phyloP scores from a whole-genome alignment of 108 stramenopile genomes.

The Skeletonema potamos region DNA sequence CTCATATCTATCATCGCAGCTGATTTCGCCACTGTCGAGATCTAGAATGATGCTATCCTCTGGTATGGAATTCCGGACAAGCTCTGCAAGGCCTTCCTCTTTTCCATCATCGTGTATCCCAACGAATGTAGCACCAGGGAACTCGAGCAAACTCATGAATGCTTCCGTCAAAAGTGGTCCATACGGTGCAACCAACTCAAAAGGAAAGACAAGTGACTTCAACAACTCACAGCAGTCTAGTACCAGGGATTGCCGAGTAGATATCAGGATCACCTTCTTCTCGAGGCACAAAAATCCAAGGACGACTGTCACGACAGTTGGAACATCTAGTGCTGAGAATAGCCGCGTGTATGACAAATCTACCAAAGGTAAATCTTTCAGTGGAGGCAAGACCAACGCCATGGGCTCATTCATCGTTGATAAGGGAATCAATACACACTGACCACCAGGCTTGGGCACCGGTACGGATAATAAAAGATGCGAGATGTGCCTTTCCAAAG shows the following conservation, averaged over 20 bases:
- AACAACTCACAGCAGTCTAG: slow-evolving; percentile 83
- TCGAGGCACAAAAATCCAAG: slow-evolving; percentile 82
- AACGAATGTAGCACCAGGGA: slow-evolving; percentile 86
- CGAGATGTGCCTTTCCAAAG: slow-evolving; percentile 82
- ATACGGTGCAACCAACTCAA: slow-evolving; percentile 85
- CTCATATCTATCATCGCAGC: slow-evolving; percentile 64
- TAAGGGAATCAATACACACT: slow-evolving; percentile 70
- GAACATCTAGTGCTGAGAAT: slow-evolving; percentile 79
- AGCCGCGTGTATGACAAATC: slow-evolving; percentile 76
- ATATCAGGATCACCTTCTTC: slow-evolving; percentile 83
- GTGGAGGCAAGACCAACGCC: slow-evolving; percentile 71
- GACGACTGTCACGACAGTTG: slow-evolving; percentile 82
- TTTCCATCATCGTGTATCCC: slow-evolving; percentile 83
- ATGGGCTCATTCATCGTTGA: slow-evolving; percentile 76
- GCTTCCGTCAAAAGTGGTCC: slow-evolving; percentile 84
- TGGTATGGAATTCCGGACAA: slow-evolving; percentile 60
- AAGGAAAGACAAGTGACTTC: slow-evolving; percentile 81
- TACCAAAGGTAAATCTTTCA: slow-evolving; percentile 54
- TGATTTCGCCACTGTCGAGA: slow-evolving; percentile 73
- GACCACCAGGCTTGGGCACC: slow-evolving; percentile 80
- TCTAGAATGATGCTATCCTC: slow-evolving; percentile 86
- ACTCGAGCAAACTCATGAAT: slow-evolving; percentile 81
- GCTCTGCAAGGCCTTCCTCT: slow-evolving; percentile 63
- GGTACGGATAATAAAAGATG: slow-evolving; percentile 81
- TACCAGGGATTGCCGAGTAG: slow-evolving; percentile 73